Conservation (phyloP, 768 basidiomycete genomes). For the Suillus paluster region DNA sequence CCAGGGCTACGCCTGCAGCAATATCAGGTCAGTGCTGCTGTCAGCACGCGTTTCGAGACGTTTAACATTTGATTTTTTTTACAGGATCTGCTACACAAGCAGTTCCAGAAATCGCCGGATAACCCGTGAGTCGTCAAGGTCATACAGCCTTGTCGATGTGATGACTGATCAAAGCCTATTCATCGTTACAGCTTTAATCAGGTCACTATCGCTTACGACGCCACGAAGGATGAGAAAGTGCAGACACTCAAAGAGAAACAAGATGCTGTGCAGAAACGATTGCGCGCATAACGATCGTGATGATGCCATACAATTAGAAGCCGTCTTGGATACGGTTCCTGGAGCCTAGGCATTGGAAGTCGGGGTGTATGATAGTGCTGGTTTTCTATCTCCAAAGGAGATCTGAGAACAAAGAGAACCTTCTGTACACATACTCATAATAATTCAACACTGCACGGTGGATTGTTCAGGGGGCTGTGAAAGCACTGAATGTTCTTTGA, state of each 20-base stretch:
- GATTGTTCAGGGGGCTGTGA: background rate
- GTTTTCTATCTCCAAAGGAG: background rate
- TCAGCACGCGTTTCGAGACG: background rate
- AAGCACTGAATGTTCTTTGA: background rate
- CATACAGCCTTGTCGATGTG: conserved; percentile 3
- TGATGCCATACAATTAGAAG: background rate
- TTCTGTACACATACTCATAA: background rate
- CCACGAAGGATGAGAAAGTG: conserved; percentile 84
- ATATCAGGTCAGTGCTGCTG: conserved; percentile 62
- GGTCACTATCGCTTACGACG: conserved; percentile 76
- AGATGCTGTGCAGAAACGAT: conserved; percentile 64
- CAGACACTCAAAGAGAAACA: conserved; percentile 73
- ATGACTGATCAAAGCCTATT: background rate
- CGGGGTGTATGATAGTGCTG: background rate
- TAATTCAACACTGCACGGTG: background rate
- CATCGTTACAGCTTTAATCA: conserved; percentile 76
- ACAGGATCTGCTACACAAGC: conserved; percentile 86
- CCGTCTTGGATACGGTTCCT: background rate
- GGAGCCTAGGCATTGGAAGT: background rate
- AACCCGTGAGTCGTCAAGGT: conserved; percentile 70
- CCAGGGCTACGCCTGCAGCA: conserved; percentile 91
- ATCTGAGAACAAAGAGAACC: background rate
- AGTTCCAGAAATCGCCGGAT: conserved; percentile 96
- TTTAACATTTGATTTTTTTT: conserved; percentile 11
- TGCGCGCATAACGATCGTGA: conserved; percentile 44